These are phyloP conservation scores for Clavispora santaluciae DNA, from an alignment of 805 yeast genomes.

Conservation along the genomic window DNA sequence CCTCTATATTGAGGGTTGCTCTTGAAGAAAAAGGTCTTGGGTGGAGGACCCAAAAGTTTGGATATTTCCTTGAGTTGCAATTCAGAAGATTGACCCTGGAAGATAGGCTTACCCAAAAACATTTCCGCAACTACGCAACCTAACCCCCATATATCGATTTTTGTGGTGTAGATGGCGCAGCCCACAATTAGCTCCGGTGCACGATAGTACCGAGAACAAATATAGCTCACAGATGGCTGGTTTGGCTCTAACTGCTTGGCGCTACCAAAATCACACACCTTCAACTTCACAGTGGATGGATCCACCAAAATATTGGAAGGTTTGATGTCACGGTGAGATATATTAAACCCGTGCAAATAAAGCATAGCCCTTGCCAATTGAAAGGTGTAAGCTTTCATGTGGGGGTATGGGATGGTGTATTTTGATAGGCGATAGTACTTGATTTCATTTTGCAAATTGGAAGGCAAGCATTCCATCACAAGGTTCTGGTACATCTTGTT, in stretches of 20 bases:
- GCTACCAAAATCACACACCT: slow-evolving; percentile 82
- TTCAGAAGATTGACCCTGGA: slow-evolving; percentile 88
- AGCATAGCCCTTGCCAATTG: slow-evolving; percentile 82
- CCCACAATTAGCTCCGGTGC: slow-evolving; percentile 97
- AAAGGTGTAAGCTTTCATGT: slow-evolving; percentile 70
- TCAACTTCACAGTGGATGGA: slow-evolving; percentile 59
- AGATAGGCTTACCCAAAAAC: slow-evolving; percentile 88
- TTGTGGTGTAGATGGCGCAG: slow-evolving; percentile 77
- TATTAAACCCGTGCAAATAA: slow-evolving; percentile 73
- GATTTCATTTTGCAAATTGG: slow-evolving; percentile 71
- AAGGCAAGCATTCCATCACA: slow-evolving; percentile 86
- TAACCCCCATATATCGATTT: slow-evolving; percentile 96
- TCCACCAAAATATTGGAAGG: slow-evolving; percentile 79
- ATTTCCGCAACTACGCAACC: slow-evolving; percentile 97
- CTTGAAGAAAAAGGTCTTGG: slow-evolving; percentile 60
- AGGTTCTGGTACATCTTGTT: slow-evolving; percentile 69
- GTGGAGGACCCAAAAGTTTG: slow-evolving; percentile 85
- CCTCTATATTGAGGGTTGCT: slow-evolving; percentile 75
- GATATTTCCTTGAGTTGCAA: slow-evolving; percentile 88
- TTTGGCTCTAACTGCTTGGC: slow-evolving; percentile 74
- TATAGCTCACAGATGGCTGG: slow-evolving; percentile 90
- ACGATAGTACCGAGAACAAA: slow-evolving; percentile 91
- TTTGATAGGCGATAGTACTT: slow-evolving; percentile 60
- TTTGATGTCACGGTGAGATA: slow-evolving; percentile 80
- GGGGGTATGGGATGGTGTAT: slow-evolving; percentile 62